Evolutionary conservation across 208 protist species (phyloP).

Genomic region (Entamoeba invadens): DNA sequence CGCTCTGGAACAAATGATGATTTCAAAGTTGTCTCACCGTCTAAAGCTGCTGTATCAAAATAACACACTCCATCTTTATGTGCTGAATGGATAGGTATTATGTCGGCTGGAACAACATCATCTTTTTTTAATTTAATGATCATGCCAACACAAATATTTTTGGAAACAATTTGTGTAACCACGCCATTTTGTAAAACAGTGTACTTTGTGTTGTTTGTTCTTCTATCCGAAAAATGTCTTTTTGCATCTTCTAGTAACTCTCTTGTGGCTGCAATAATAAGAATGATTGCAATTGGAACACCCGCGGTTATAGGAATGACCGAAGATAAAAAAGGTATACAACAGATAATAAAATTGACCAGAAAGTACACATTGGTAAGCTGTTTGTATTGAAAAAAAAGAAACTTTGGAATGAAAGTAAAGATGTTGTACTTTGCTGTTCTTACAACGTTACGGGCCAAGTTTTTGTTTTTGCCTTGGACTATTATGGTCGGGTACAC

Average conservation of each 20-base stretch:
- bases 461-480: not conserved
- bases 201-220: not conserved
- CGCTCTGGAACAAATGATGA: not conserved
- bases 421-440: slow-evolving; percentile 1
- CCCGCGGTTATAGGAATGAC: not conserved
- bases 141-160: not conserved
- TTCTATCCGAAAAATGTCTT: not conserved
- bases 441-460: not conserved
- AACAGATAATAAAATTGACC: not conserved
- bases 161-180: not conserved
- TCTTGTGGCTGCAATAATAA: slow-evolving; percentile 11
- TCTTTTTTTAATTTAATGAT: not conserved
- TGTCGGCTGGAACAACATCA: not conserved
- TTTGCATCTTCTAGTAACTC: slow-evolving; percentile 19
- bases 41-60: slow-evolving; percentile 19
- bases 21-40: slow-evolving; percentile 28
- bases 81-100: not conserved
- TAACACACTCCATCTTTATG: not conserved
- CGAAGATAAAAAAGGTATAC: not conserved
- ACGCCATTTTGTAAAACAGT: not conserved
- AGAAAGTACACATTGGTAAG: slow-evolving; percentile 28
- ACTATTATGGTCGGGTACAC: not conserved
- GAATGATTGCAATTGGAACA: slow-evolving; percentile 12
- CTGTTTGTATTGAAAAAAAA: slow-evolving; percentile 5
- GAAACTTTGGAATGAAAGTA: slow-evolving; percentile 1